Percentiles rank a stretch among this genome's conserved stretches.
Evolutionary conservation across 441 rosid species (phyloP).

Genomic region (Rhodomyrtus psidioides): DNA sequence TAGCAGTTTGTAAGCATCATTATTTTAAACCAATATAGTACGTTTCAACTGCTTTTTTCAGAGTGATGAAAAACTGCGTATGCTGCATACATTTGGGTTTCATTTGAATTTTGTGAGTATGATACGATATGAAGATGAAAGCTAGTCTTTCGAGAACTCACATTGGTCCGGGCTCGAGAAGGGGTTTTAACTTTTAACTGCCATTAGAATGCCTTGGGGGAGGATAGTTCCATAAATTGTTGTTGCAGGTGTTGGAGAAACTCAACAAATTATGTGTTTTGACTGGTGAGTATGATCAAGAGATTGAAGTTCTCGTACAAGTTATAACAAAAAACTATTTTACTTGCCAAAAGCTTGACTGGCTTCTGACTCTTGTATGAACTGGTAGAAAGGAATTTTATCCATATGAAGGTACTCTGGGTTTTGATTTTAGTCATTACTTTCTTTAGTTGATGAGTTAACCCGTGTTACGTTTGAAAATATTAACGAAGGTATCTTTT

Average conservation of each 20-base stretch:
- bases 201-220: neutral
- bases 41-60: neutral
- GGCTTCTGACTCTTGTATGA: neutral
- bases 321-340: neutral
- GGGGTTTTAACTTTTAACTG: neutral
- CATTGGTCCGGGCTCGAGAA: neutral
- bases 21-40: neutral
- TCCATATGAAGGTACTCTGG: neutral
- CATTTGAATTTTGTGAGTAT: neutral
- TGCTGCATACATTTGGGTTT: neutral
- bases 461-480: neutral
- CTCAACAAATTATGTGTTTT: neutral
- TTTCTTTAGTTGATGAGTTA: neutral
- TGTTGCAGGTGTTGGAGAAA: neutral
- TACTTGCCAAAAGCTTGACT: neutral
- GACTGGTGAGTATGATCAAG: neutral
- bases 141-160: neutral
- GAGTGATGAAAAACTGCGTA: neutral
- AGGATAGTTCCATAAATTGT: neutral
- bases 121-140: neutral
- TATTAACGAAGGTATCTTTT: neutral
- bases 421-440: neutral
- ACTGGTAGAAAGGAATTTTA: neutral
- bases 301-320: neutral
- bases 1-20: neutral